phyloP scores from a whole-genome alignment of 805 yeast species.

The Barnettozyma botsteinii region DNA sequence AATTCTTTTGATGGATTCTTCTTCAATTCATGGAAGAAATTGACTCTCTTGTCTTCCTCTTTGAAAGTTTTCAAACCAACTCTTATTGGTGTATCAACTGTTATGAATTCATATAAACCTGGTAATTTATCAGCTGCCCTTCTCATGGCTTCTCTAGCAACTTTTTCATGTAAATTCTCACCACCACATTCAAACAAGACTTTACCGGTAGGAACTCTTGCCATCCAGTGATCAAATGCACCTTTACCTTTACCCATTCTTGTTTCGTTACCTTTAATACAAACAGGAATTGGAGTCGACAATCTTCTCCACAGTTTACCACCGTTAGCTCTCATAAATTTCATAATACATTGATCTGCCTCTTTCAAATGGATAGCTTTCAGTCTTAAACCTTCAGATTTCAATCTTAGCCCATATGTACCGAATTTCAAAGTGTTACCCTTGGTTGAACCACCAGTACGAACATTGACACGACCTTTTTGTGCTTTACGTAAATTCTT shows the following conservation, averaged over 20 bases:
- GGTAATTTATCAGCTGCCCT: slow-evolving; percentile 91
- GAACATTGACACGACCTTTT: slow-evolving; percentile 91
- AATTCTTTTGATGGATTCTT: slow-evolving; percentile 62
- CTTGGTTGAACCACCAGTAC: slow-evolving; percentile 89
- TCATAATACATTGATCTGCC: slow-evolving; percentile 81
- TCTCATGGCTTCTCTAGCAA: slow-evolving; percentile 85
- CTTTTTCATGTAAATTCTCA: slow-evolving; percentile 74
- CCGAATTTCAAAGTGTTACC: slow-evolving; percentile 85
- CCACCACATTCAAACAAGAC: slow-evolving; percentile 79
- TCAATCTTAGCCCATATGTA: slow-evolving; percentile 76
- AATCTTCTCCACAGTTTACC: slow-evolving; percentile 77
- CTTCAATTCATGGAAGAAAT: slow-evolving; percentile 50
- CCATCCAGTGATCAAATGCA: slow-evolving; percentile 95
- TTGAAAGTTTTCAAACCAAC: slow-evolving; percentile 60
- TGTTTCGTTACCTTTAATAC: slow-evolving; percentile 95
- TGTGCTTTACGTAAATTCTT: slow-evolving; percentile 56
- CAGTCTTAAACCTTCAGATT: slow-evolving; percentile 81
- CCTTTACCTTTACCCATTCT: slow-evolving; percentile 99
- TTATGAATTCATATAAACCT: slow-evolving; percentile 83
- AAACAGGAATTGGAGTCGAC: slow-evolving; percentile 81
- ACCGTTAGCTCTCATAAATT: slow-evolving; percentile 73
- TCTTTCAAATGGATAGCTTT: slow-evolving; percentile 85
- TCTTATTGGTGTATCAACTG: slow-evolving; percentile 57
- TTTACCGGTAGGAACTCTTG: slow-evolving; percentile 93
- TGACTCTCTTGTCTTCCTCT: slow-evolving; percentile 36